These are phyloP conservation scores for Noccaea bulbosa DNA, from an alignment of 345 rosid genomes.

Conservation along the genomic window DNA sequence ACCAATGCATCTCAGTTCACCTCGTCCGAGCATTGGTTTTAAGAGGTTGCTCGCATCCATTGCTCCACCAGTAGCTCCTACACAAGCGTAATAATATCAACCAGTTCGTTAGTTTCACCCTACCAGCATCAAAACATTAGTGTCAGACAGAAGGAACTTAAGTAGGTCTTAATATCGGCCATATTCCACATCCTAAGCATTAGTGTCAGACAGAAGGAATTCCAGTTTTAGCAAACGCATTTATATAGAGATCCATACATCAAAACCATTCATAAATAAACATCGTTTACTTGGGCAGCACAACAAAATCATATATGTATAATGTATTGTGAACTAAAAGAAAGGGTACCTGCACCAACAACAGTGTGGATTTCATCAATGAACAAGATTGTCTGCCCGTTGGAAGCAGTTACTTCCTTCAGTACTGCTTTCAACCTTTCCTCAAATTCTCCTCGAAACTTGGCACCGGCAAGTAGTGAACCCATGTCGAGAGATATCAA, in stretches of 20 bases:
- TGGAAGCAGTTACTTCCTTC: constrained; percentile 89
- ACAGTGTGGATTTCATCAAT: constrained; percentile 95
- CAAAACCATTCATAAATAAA: background rate
- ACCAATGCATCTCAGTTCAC: constrained; percentile 91
- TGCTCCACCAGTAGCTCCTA: constrained; percentile 80
- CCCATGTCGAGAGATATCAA: constrained; percentile 91
- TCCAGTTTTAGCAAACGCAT: too few relatives aligned
- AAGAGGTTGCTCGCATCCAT: constrained; percentile 96
- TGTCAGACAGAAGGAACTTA: too few relatives aligned
- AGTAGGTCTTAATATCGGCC: too few relatives aligned
- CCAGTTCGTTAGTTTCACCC: constrained; percentile 5
- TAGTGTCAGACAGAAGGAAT: too few relatives aligned
- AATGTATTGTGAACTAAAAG: background rate
- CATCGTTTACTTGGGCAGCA: too few relatives aligned
- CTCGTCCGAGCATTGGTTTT: constrained; percentile 93
- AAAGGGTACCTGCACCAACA: constrained; percentile 76
- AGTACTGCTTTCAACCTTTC: constrained; percentile 86
- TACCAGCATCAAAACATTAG: background rate
- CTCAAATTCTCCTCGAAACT: constrained; percentile 83
- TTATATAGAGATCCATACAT: too few relatives aligned
- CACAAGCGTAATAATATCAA: background rate
- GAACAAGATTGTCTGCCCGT: constrained; percentile 84
- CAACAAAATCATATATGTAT: too few relatives aligned
- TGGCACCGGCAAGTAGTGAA: constrained; percentile 89
- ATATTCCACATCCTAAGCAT: too few relatives aligned